Conservation (phyloP, 1,284 basidiomycete genomes). For the Rhodotorula sp. region DNA sequence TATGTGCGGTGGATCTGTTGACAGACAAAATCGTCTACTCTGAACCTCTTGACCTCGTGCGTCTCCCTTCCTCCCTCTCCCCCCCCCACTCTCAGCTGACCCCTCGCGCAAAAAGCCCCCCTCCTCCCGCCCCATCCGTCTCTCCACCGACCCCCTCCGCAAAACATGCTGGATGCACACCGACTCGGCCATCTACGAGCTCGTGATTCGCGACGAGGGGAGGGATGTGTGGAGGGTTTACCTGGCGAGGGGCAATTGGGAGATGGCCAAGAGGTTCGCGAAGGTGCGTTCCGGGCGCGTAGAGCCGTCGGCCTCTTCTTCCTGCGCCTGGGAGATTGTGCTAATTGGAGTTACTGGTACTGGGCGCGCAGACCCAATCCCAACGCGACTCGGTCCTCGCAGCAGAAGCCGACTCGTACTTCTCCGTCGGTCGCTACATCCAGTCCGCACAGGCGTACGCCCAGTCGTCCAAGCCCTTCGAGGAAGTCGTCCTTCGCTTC, state of each 20-base stretch:
- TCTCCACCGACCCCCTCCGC: conserved; percentile 77
- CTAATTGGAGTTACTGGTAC: background rate
- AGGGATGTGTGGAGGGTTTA: conserved; percentile 93
- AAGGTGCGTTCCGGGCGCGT: conserved; percentile 57
- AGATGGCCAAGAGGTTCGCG: conserved; percentile 72
- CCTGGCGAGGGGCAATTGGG: conserved; percentile 72
- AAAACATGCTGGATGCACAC: conserved; percentile 96
- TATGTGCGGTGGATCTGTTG: conserved; percentile 74
- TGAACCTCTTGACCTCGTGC: conserved; percentile 73
- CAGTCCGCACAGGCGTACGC: conserved; percentile 90
- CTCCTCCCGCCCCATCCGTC: conserved; percentile 66
- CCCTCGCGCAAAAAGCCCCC: conserved; percentile 39
- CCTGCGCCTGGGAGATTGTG: background rate
- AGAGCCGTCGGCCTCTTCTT: background rate
- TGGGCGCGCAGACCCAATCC: conserved; percentile 61
- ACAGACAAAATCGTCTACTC: conserved; percentile 82
- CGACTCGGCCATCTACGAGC: conserved; percentile 81
- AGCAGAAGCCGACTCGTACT: conserved; percentile 80
- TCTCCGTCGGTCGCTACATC: conserved; percentile 77
- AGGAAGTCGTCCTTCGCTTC: conserved; percentile 88
- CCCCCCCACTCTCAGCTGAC: background rate
- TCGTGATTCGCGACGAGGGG: conserved; percentile 82
- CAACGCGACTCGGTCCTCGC: conserved; percentile 82
- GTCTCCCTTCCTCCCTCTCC: conserved; percentile 37
- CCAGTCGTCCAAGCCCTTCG: conserved; percentile 81